A percentile compares a stretch with the other conserved stretches of the same genome.
These are phyloP conservation scores for Fusarium nodosum DNA, from an alignment of 2,329 filamentous ascomycete genomes.

Conservation along the genomic window DNA sequence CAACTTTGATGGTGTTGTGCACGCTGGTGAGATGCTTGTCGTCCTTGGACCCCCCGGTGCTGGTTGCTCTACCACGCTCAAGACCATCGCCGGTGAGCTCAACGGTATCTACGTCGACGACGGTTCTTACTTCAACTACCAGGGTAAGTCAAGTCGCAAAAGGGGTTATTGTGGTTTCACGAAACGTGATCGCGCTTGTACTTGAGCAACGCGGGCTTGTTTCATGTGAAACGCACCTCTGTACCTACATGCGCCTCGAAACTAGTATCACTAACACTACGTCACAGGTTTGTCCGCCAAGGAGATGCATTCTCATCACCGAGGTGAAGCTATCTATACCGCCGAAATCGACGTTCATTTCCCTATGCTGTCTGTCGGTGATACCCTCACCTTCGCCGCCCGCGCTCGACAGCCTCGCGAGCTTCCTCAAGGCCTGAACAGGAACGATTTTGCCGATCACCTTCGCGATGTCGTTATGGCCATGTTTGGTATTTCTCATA, in stretches of 20 bases:
- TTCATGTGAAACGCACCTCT: constrained; percentile 24
- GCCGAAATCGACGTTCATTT: constrained; percentile 88
- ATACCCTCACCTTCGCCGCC: constrained; percentile 84
- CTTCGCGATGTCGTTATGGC: constrained; percentile 81
- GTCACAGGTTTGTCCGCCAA: constrained; percentile 71
- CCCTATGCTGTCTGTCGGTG: constrained; percentile 80
- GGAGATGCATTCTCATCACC: constrained; percentile 82
- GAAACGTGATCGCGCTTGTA: constrained; percentile 11
- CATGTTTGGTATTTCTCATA: constrained; percentile 81
- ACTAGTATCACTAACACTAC: constrained; percentile 33
- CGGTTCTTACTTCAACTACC: constrained; percentile 83
- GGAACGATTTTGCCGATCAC: constrained; percentile 69
- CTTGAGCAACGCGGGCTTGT: constrained; percentile 14
- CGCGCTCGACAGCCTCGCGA: constrained; percentile 74
- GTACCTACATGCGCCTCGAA: constrained; percentile 4
- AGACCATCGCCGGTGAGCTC: constrained; percentile 86
- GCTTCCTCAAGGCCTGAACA: constrained; percentile 70
- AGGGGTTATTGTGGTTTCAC: constrained; percentile 15
- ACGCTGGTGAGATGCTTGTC: constrained; percentile 80
- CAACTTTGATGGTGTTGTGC: constrained; percentile 76
- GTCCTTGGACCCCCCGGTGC: constrained; percentile 78
- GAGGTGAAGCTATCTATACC: constrained; percentile 89
- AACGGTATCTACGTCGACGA: constrained; percentile 82
- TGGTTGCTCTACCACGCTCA: constrained; percentile 88
- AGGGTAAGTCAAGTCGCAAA: constrained; percentile 63